Conservation (phyloP, 352 stramenopile species). For the Plasmopara halstedii region DNA sequence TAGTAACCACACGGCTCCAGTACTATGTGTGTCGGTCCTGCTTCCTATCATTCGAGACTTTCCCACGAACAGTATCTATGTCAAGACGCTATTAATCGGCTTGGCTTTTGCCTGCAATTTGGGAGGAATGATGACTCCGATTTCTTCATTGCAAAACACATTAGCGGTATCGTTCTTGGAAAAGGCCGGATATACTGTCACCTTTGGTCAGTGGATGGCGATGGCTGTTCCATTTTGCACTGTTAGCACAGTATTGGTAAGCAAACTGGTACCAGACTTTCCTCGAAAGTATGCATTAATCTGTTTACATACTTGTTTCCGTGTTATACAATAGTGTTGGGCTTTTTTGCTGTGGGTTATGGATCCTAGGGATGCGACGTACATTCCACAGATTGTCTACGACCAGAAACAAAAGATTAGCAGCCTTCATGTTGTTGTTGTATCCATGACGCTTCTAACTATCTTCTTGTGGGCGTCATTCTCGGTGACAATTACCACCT, state of each 20-base stretch:
- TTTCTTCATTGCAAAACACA: conserved; percentile 88
- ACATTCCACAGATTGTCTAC: conserved; percentile 90
- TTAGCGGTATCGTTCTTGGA: conserved; percentile 81
- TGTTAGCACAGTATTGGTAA: conserved; percentile 74
- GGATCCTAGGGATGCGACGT: conserved; percentile 79
- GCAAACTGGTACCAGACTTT: conserved; percentile 4
- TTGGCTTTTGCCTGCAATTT: conserved; percentile 92
- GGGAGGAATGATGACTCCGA: conserved; percentile 91
- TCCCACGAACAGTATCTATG: conserved; percentile 73
- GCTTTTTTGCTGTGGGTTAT: conserved; percentile 84
- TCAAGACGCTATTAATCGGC: conserved; percentile 88
- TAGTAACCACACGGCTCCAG: conserved; percentile 89
- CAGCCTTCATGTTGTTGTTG: conserved; percentile 82
- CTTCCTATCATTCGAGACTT: conserved; percentile 87
- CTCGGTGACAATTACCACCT: conserved; percentile 75
- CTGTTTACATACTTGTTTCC: conserved; percentile 1
- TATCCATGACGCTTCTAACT: conserved; percentile 84
- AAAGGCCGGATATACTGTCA: conserved; percentile 81
- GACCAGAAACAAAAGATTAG: conserved; percentile 87
- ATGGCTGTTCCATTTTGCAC: conserved; percentile 86
- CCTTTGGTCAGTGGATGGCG: conserved; percentile 88
- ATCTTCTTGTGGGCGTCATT: conserved; percentile 89
- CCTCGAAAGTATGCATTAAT: neutral
- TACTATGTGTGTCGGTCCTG: conserved; percentile 88
- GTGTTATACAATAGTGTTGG: conserved; percentile 55